Conservation (phyloP, 352 stramenopile genomes). For the Pythium dissotocum region DNA sequence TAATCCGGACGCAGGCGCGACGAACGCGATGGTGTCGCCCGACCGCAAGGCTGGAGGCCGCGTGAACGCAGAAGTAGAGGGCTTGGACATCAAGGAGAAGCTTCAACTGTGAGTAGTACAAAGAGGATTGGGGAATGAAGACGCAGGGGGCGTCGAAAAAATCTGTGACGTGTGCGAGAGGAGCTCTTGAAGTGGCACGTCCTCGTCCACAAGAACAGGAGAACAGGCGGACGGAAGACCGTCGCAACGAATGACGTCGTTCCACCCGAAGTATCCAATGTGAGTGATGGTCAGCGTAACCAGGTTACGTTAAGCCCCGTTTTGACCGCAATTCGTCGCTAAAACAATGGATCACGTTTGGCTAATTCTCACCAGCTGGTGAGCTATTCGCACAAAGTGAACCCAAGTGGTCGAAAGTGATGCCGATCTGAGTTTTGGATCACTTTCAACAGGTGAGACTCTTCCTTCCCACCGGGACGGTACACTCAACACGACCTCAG, state of each 20-base stretch:
- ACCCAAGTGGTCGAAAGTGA: too few relatives aligned
- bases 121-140: too few relatives aligned
- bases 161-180: constrained; percentile 5
- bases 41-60: constrained; percentile 31
- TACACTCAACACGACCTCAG: too few relatives aligned
- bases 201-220: not conserved
- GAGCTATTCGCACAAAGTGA: too few relatives aligned
- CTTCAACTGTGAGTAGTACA: too few relatives aligned
- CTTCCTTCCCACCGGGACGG: too few relatives aligned
- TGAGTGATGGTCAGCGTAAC: not conserved
- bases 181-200: not conserved
- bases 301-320: not conserved
- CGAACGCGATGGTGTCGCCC: constrained; percentile 54
- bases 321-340: not conserved
- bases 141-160: not conserved
- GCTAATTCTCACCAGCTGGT: not conserved
- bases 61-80: not conserved
- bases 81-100: not conserved
- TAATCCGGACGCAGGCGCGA: constrained; percentile 48
- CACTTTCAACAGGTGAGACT: too few relatives aligned
- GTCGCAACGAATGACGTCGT: too few relatives aligned
- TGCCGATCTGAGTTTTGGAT: too few relatives aligned
- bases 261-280: not conserved
- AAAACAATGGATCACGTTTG: too few relatives aligned
- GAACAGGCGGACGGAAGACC: not conserved